phyloP scores from a whole-genome alignment of 495 filamentous ascomycete genomes.

The Letharia columbiana region DNA sequence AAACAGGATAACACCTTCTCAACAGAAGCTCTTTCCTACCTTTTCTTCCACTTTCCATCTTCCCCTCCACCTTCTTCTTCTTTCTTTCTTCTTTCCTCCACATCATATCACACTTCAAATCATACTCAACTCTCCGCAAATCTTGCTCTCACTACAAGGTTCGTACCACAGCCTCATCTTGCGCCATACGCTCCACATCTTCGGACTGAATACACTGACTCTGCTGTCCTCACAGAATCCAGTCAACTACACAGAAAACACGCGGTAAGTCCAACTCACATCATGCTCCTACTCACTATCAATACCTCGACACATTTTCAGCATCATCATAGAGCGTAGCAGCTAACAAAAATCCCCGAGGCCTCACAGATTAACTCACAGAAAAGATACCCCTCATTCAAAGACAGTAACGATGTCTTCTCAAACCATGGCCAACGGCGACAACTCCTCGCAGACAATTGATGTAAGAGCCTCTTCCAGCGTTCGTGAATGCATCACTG shows the following conservation, averaged over 20 bases:
- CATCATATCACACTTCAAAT: background rate
- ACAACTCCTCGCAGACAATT: slow-evolving; percentile 13
- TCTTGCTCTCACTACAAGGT: background rate
- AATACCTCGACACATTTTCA: background rate
- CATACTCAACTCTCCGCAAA: background rate
- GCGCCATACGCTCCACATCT: background rate
- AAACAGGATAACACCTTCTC: slow-evolving; percentile 5
- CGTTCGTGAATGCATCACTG: background rate
- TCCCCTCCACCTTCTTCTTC: background rate
- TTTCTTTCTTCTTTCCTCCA: background rate
- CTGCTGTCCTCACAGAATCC: background rate
- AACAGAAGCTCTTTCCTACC: background rate
- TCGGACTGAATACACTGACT: background rate
- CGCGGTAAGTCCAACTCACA: background rate
- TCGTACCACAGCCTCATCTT: background rate
- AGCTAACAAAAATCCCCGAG: background rate
- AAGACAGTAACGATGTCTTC: slow-evolving; percentile 13
- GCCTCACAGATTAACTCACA: background rate
- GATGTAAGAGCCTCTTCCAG: slow-evolving; percentile 9
- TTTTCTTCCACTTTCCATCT: background rate
- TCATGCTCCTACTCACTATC: background rate
- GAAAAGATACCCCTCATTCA: background rate
- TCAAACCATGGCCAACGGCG: slow-evolving; percentile 20
- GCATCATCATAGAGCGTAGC: background rate
- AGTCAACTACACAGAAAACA: background rate